phyloP scores from a whole-genome alignment of 345 rosid genomes.

The Toxicodendron radicans region DNA sequence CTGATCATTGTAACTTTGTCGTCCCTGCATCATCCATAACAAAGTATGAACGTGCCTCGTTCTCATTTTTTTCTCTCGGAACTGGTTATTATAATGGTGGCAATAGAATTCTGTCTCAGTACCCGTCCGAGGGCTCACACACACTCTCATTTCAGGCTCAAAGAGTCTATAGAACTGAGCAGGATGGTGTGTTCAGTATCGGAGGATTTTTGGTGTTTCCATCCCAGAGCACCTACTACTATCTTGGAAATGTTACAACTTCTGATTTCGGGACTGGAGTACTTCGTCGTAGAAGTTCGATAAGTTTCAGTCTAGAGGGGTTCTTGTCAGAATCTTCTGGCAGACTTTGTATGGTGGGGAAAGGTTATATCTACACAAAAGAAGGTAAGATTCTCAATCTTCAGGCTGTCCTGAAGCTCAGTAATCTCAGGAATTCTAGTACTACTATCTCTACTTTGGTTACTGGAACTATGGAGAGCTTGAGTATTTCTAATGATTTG shows the following conservation, averaged over 20 bases:
- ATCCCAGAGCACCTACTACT: background rate
- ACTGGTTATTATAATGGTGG: conserved; percentile 26
- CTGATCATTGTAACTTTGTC: conserved; percentile 30
- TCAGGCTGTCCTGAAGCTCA: conserved; percentile 43
- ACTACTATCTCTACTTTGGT: conserved; percentile 34
- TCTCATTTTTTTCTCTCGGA: background rate
- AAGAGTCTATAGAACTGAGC: conserved; percentile 11
- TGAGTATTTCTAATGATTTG: conserved; percentile 20
- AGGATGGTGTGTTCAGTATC: conserved; percentile 19
- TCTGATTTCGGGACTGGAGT: background rate
- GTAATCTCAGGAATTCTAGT: conserved; percentile 26
- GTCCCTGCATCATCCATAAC: conserved; percentile 27
- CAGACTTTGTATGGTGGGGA: conserved; percentile 54
- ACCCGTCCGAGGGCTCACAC: background rate
- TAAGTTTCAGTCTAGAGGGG: conserved; percentile 39
- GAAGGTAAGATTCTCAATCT: conserved; percentile 18
- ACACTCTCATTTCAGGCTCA: conserved; percentile 10
- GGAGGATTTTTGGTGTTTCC: conserved; percentile 19
- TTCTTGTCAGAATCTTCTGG: conserved; percentile 45
- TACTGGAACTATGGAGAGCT: conserved; percentile 44
- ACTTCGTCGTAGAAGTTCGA: background rate
- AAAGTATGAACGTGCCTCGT: background rate
- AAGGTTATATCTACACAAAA: conserved; percentile 14
- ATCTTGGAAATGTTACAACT: background rate
- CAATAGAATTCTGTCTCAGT: background rate